Evolutionary conservation across 805 yeast species (phyloP), one percentile per base, ranked within the genome.

Genomic region (Myxozyma neotropica): DNA sequence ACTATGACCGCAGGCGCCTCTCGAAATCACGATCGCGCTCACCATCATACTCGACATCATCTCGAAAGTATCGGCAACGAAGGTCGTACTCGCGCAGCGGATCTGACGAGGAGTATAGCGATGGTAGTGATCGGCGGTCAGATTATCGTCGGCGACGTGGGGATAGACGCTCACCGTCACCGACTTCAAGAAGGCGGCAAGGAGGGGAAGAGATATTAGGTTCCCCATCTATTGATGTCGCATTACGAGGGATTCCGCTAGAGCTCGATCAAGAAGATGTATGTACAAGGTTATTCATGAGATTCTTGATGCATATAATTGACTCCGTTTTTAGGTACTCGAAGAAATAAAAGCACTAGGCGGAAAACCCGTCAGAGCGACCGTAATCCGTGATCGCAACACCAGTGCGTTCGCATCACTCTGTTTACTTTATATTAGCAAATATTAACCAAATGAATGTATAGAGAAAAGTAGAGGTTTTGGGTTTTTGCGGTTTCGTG

Each of bases 361-460:
- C 13, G 47, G 17, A 13, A 61, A 55, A 26, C 29, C 56, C 7
- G 31, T 38, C n/a, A 42, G 49, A 24, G 57, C 54, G 23, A 53
- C 50, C n/a, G 44, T 60, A 24, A 59, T 59, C 36, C 53, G 65
- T 12, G 65, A 61, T 17, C 35, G 52, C n/a, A 26, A 40, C 8
- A 58, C 59, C 4, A 59, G 64, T 56, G 53, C 13, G 57, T 36
- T 19, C 47, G 7, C 15, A 12, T 1, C 8, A n/a, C 47, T 12
- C 13, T n/a, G 31, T n/a, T 42, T 21, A 12, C 13, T 19, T 21
- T 2, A 23, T 10, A 8, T 24, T 8, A 13, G 12, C 1, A 13
- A 13, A 19, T 17, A 19, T 17, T 40, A 13, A 23, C n/a, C 7
- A n/a, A n/a, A n/a, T n/a, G n/a, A n/a, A n/a, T n/a, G n/a, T 19